Evolutionary conservation across 345 rosid species (phyloP).

Genomic region (Schrenkiella parvula): DNA sequence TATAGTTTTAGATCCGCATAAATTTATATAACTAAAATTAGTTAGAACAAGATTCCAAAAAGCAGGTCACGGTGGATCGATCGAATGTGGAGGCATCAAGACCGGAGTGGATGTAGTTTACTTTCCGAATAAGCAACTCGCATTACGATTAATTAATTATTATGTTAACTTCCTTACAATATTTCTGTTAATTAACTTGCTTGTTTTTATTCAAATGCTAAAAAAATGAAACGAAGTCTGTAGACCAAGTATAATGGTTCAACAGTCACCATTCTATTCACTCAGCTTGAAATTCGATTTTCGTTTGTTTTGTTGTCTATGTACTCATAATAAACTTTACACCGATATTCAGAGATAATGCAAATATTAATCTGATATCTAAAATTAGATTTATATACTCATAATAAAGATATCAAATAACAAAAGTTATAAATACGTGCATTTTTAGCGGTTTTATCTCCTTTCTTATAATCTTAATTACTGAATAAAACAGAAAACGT

Average conservation of each 20-base stretch:
- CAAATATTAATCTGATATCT: no score
- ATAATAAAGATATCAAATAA: no score
- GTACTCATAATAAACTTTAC: no score
- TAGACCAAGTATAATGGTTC: no score
- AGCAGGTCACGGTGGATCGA: background rate
- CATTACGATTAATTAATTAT: background rate
- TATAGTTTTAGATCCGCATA: background rate
- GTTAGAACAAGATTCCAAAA: conserved; percentile 1
- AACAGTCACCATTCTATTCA: no score
- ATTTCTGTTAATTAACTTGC: no score
- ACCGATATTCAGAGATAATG: no score
- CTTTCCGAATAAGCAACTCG: background rate
- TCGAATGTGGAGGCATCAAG: conserved; percentile 2
- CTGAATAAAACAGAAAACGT: background rate
- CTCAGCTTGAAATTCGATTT: background rate
- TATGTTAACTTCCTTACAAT: background rate
- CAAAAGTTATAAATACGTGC: background rate
- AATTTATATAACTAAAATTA: background rate
- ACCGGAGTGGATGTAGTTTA: background rate
- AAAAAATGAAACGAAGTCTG: background rate
- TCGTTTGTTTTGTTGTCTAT: background rate
- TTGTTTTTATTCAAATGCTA: background rate
- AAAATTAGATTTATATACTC: no score
- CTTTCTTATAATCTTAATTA: background rate
- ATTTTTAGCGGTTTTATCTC: background rate